A percentile compares a stretch with the other conserved stretches of the same genome.
Evolutionary conservation across 768 basidiomycete genomes (phyloP).

Genomic region (Termitomyces titanicus): DNA sequence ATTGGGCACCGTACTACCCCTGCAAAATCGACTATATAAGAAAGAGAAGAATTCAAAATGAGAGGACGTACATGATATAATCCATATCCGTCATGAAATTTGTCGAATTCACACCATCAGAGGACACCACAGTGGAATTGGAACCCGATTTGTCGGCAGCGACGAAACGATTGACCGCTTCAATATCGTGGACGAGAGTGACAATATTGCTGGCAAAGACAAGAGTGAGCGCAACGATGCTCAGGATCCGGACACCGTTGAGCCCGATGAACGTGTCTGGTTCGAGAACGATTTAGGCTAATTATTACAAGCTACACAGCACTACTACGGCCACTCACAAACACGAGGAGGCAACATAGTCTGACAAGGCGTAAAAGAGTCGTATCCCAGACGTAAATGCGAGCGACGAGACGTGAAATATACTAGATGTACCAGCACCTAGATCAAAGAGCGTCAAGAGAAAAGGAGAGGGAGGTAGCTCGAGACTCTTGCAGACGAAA

Average conservation of each 20-base stretch:
- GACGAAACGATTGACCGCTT: slow-evolving; percentile 68
- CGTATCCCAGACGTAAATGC: neutral
- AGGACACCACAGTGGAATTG: slow-evolving; percentile 17
- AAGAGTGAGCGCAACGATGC: slow-evolving; percentile 74
- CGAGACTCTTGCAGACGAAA: slow-evolving; percentile 1
- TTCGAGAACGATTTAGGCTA: neutral
- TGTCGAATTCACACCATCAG: slow-evolving; percentile 16
- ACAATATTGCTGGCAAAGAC: slow-evolving; percentile 80
- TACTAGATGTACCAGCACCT: slow-evolving; percentile 20
- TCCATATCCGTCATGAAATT: slow-evolving; percentile 52
- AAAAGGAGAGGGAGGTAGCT: slow-evolving; percentile 9
- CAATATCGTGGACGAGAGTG: slow-evolving; percentile 66
- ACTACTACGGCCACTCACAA: slow-evolving; percentile 13
- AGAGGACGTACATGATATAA: slow-evolving; percentile 64
- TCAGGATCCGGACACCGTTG: slow-evolving; percentile 73
- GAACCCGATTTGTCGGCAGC: slow-evolving; percentile 31
- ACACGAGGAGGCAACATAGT: slow-evolving; percentile 21
- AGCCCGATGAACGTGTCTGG: slow-evolving; percentile 70
- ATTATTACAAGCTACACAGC: neutral
- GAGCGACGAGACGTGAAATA: slow-evolving; percentile 15
- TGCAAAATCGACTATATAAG: slow-evolving; percentile 16
- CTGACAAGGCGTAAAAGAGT: neutral
- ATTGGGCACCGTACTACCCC: slow-evolving; percentile 83
- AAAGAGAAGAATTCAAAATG: neutral
- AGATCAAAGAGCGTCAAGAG: slow-evolving; percentile 15